A percentile compares a stretch with the other conserved stretches of the same genome.
These are phyloP conservation scores for Arabidopsis suecica DNA, from an alignment of 345 rosid species.

Conservation along the genomic window DNA sequence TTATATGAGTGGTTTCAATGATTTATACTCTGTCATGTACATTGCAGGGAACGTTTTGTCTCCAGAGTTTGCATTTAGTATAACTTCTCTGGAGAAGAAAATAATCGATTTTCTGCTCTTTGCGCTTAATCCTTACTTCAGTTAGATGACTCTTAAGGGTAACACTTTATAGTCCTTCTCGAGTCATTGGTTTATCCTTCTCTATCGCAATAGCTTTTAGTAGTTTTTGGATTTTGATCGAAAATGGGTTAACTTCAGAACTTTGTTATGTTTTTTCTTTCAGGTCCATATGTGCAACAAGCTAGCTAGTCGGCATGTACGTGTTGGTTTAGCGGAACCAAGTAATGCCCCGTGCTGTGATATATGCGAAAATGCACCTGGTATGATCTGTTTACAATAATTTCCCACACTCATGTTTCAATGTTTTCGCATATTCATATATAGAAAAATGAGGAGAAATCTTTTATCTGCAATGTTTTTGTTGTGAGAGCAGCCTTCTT, in stretches of 20 bases:
- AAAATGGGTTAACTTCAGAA: not conserved
- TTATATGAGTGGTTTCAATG: slow-evolving; percentile 27
- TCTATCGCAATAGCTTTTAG: slow-evolving; percentile 6
- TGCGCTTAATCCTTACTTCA: slow-evolving; percentile 35
- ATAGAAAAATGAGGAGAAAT: not conserved
- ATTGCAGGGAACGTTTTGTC: slow-evolving; percentile 40
- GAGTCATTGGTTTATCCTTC: slow-evolving; percentile 29
- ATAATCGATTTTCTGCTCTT: slow-evolving; percentile 17
- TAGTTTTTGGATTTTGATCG: not conserved
- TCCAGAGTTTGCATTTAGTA: slow-evolving; percentile 38
- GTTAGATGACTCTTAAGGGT: slow-evolving; percentile 41
- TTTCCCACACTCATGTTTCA: slow-evolving; percentile 3
- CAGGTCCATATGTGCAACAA: slow-evolving; percentile 90
- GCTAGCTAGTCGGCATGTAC: slow-evolving; percentile 81
- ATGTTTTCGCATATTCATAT: not conserved
- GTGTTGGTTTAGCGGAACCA: slow-evolving; percentile 79
- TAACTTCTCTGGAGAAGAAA: slow-evolving; percentile 27
- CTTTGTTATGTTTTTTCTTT: slow-evolving; percentile 16
- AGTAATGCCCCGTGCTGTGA: slow-evolving; percentile 81
- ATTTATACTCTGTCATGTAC: slow-evolving; percentile 34
- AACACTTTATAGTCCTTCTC: slow-evolving; percentile 38
- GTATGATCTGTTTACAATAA: slow-evolving; percentile 43
- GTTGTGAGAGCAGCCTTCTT: slow-evolving; percentile 64
- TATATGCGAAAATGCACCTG: slow-evolving; percentile 87
- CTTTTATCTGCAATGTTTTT: not conserved